phyloP scores from a whole-genome alignment of 768 basidiomycete species.

The Psilocybe cubensis region DNA sequence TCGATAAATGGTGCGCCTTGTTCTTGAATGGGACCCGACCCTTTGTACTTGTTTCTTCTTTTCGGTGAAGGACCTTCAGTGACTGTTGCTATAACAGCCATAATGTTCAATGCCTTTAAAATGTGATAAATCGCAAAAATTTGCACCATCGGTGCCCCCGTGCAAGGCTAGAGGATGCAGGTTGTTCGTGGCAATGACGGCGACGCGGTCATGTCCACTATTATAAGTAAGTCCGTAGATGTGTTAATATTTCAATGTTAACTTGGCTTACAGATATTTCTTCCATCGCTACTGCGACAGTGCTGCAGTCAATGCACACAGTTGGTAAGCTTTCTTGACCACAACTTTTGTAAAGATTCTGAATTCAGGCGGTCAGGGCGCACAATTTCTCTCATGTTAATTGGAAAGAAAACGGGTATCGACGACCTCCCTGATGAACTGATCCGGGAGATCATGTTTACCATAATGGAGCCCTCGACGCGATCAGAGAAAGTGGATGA shows the following conservation, averaged over 20 bases:
- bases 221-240: background rate
- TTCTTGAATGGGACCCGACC: too few species aligned
- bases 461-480: background rate
- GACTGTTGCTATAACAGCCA: too few species aligned
- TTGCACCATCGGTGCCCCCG: too few species aligned
- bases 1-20: too few species aligned
- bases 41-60: too few species aligned
- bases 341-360: background rate
- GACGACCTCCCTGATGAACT: slow-evolving; percentile 1
- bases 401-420: background rate
- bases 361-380: background rate
- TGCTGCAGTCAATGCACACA: background rate
- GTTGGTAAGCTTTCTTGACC: background rate
- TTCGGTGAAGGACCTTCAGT: too few species aligned
- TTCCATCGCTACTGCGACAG: background rate
- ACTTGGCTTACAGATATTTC: background rate
- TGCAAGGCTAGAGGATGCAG: background rate
- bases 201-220: background rate
- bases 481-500: background rate
- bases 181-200: background rate
- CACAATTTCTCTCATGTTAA: background rate
- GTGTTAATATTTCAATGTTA: too few species aligned
- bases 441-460: background rate
- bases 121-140: too few species aligned
- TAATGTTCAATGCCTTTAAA: too few species aligned